Evolutionary conservation across 2,329 filamentous ascomycete genomes (phyloP).

Genomic region (Paradendryphiella salina): DNA sequence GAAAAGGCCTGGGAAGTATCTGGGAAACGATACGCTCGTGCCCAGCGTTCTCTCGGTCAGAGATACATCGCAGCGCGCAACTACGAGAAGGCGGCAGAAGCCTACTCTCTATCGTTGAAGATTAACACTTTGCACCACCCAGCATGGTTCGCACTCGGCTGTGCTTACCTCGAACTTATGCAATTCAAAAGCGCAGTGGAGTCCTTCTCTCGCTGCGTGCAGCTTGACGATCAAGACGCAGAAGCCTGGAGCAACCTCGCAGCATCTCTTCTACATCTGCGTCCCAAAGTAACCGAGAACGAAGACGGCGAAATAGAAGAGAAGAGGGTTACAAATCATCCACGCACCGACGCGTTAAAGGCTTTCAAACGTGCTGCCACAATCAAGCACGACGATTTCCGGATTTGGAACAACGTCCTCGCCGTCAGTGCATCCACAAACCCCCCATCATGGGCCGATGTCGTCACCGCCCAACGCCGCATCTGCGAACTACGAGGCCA

Average conservation of each 20-base stretch:
- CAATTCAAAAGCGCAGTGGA: slow-evolving; percentile 78
- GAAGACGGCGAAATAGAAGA: slow-evolving; percentile 49
- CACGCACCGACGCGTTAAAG: slow-evolving; percentile 72
- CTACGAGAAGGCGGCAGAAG: slow-evolving; percentile 69
- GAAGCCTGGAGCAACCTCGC: slow-evolving; percentile 95
- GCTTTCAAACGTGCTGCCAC: slow-evolving; percentile 86
- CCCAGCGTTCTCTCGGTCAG: slow-evolving; percentile 84
- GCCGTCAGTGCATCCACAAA: slow-evolving; percentile 78
- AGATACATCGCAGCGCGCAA: slow-evolving; percentile 70
- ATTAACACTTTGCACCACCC: slow-evolving; percentile 81
- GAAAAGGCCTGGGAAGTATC: slow-evolving; percentile 88
- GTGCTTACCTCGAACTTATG: slow-evolving; percentile 77
- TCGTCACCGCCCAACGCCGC: slow-evolving; percentile 73
- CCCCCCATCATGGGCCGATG: slow-evolving; percentile 74
- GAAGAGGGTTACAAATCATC: slow-evolving; percentile 41
- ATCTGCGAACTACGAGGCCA: slow-evolving; percentile 73
- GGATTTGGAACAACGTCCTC: slow-evolving; percentile 96
- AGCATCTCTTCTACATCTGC: slow-evolving; percentile 75
- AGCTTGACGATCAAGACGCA: slow-evolving; percentile 83
- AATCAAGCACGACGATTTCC: slow-evolving; percentile 81
- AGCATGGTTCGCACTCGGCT: slow-evolving; percentile 89
- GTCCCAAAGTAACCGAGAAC: slow-evolving; percentile 47
- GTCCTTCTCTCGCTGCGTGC: slow-evolving; percentile 80
- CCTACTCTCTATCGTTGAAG: slow-evolving; percentile 75
- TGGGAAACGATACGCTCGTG: slow-evolving; percentile 76